Conservation (phyloP, 495 filamentous ascomycete species). For the Aspergillus taichungensis region DNA sequence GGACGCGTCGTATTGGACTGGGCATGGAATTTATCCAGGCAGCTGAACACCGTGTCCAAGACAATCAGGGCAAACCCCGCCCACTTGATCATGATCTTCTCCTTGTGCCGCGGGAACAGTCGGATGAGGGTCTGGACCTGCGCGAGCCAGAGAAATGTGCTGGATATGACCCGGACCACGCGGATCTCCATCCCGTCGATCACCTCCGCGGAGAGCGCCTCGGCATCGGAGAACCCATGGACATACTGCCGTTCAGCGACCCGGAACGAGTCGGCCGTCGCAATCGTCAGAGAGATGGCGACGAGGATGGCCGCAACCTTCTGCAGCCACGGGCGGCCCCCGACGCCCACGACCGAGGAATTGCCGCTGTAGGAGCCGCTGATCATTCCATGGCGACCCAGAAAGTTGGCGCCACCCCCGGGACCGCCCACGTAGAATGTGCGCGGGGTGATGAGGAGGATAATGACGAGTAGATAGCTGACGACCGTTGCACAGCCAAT, state of each 20-base stretch:
- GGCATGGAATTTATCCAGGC: slow-evolving; percentile 76
- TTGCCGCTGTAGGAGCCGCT: slow-evolving; percentile 59
- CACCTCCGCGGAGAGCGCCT: slow-evolving; percentile 61
- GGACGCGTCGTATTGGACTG: slow-evolving; percentile 51
- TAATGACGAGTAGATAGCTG: slow-evolving; percentile 87
- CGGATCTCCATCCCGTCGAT: slow-evolving; percentile 75
- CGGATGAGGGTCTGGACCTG: slow-evolving; percentile 95
- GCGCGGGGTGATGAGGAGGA: slow-evolving; percentile 84
- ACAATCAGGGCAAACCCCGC: slow-evolving; percentile 87
- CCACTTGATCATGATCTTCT: slow-evolving; percentile 99
- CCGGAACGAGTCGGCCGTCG: slow-evolving; percentile 78
- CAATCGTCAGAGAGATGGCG: slow-evolving; percentile 86
- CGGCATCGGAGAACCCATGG: slow-evolving; percentile 62
- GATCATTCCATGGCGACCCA: slow-evolving; percentile 80
- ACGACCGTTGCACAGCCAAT: slow-evolving; percentile 86
- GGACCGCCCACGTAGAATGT: slow-evolving; percentile 79
- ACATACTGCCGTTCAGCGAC: slow-evolving; percentile 75
- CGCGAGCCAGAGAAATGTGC: slow-evolving; percentile 93
- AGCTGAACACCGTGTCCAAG: slow-evolving; percentile 80
- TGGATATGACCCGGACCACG: slow-evolving; percentile 81
- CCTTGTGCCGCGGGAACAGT: slow-evolving; percentile 89
- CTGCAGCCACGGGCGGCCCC: slow-evolving; percentile 89
- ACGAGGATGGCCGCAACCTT: slow-evolving; percentile 88
- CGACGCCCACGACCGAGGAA: slow-evolving; percentile 72
- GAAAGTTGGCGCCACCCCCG: slow-evolving; percentile 55